Percentiles rank a stretch among this genome's conserved stretches.
phyloP scores from a whole-genome alignment of 352 stramenopile genomes.

The Pythium rhizo-oryzae region DNA sequence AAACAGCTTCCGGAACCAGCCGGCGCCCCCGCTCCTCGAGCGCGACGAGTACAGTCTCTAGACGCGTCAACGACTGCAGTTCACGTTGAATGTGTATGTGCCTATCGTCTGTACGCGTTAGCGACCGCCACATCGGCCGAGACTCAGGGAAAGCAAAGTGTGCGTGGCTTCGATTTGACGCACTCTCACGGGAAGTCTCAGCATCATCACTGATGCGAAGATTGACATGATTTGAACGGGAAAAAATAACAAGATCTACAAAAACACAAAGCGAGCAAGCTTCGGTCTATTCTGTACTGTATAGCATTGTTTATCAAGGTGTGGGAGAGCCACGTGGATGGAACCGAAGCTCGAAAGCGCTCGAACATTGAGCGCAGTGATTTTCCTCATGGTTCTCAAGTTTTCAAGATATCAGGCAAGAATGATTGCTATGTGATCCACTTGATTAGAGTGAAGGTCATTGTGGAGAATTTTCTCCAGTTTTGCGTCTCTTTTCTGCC shows the following conservation, averaged over 20 bases:
- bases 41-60: constrained; percentile 86
- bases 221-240: constrained; percentile 1
- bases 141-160: background rate
- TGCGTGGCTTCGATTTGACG: background rate
- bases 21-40: constrained; percentile 68
- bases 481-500: background rate
- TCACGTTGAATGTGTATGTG: constrained; percentile 13
- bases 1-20: constrained; percentile 86
- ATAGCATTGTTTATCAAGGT: too few relatives aligned
- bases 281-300: too few relatives aligned
- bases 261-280: background rate
- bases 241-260: constrained; percentile 8
- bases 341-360: too few relatives aligned
- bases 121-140: background rate
- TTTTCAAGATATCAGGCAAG: background rate
- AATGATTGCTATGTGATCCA: background rate
- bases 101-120: constrained; percentile 6
- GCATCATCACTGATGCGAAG: background rate
- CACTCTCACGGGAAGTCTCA: background rate
- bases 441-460: constrained; percentile 20
- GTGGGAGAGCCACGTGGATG: too few relatives aligned
- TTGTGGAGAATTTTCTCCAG: constrained; percentile 23
- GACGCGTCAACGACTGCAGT: constrained; percentile 15
- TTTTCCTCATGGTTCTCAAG: too few relatives aligned
- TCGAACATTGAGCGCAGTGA: too few relatives aligned